phyloP scores from a whole-genome alignment of 495 filamentous ascomycete genomes.

The Penicillium herquei region DNA sequence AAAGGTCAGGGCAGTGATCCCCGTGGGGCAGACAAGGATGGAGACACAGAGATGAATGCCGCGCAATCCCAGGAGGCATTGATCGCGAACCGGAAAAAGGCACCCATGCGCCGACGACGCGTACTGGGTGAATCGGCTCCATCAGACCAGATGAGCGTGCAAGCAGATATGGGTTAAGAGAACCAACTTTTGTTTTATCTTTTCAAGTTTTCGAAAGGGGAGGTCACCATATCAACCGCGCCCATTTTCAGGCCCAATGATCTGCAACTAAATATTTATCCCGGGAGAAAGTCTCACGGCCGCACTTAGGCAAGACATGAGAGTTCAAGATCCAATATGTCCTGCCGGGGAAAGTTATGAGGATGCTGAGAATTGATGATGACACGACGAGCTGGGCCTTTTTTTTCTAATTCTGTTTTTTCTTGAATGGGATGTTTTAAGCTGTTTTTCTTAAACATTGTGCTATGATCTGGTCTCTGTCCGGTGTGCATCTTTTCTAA shows the following conservation, averaged over 20 bases:
- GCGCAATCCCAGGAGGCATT: constrained; percentile 32
- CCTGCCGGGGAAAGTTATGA: background rate
- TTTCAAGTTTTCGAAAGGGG: too few relatives aligned
- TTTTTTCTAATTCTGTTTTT: constrained; percentile 4
- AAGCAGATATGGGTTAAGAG: constrained; percentile 29
- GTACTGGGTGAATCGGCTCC: constrained; percentile 11
- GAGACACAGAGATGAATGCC: constrained; percentile 41
- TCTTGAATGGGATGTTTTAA: constrained; percentile 18
- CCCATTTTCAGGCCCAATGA: too few relatives aligned
- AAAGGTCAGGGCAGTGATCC: constrained; percentile 26
- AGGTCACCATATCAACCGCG: too few relatives aligned
- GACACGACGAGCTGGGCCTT: constrained; percentile 17
- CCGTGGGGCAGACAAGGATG: constrained; percentile 52
- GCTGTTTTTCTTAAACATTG: background rate
- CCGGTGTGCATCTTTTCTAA: background rate
- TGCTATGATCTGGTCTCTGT: background rate
- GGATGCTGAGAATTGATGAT: constrained; percentile 14
- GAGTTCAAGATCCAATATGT: background rate
- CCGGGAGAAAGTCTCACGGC: too few relatives aligned
- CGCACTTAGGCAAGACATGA: background rate
- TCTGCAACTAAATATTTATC: too few relatives aligned
- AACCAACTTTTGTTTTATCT: background rate
- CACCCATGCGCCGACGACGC: constrained; percentile 49
- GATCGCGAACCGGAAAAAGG: constrained; percentile 50
- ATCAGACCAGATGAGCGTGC: constrained; percentile 38